Evolutionary conservation across 1,139 yeast genomes (phyloP), one percentile per base, ranked within the genome.

Genomic region (Kurtzmaniella quercitrusa): DNA sequence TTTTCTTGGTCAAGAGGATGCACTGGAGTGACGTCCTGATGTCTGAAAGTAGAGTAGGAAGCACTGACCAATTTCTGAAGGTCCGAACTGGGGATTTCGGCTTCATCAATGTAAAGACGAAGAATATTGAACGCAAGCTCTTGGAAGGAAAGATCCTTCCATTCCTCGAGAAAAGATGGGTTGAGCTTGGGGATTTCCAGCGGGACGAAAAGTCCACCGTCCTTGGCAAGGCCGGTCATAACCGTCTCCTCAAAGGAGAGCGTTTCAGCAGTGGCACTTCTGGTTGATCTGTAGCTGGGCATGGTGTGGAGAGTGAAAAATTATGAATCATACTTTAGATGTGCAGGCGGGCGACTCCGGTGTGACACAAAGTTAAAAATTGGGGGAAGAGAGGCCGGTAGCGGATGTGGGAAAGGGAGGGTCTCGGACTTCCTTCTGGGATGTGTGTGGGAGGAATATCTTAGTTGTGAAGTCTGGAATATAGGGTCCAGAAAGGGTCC

Each of bases 181-280:
- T 88, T 81, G 38, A 87, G 75, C 48, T 73, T 62, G 43, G 98
- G 96, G 53, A 91, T 87, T 45, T 65, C 73, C 9, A 94, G 79
- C 42, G 98, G 99, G 46, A 94, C 76, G 63, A 88, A 93, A 41
- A 93, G 78, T 37, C 98, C 98, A 54, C 98, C 98, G 62, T 94
- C 98, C 43, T 86, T 81, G 43, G 98, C 98, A 57, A 93, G 76
- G 39, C 98, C 98, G 50, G 87, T 86, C 66, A 93, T 86, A 43
- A 93, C 91, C 8, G 91, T 96, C 48, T 86, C 95, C 66, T 93
- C 98, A 56, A 93, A 93, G 3, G 93, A 76, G 46, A 82, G 75
- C 12, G 77, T 65, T 53, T 81, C 79, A 37, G 49, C 46, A 11
- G 61, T 62, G 19, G 81, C 58, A 7, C 94, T 81, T 61, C 98